Base-by-base conservation (phyloP, 495 filamentous ascomycete genomes). In the Hypoxylon trugodes region DNA sequence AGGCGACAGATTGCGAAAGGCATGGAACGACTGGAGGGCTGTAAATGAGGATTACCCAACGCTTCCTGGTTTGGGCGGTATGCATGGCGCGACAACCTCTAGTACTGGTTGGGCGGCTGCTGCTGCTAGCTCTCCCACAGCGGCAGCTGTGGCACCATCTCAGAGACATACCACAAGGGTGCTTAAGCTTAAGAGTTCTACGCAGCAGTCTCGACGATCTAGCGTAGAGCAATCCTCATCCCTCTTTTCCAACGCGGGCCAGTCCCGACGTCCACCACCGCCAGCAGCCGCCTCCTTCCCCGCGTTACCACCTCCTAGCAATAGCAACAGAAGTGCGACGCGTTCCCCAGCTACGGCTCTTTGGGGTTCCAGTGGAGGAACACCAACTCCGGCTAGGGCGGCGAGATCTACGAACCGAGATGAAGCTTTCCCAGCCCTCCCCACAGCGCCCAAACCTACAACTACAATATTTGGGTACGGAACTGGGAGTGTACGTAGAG, bases 41-140 rank as follows among this genome's bases (percentile, higher is more conserved):
- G 91, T 94, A 68, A 94, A 96, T 65, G 95, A 97, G 75, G 94
- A 98, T 75, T 98, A 97, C 69, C 95, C 95, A 0, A 90, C 91
- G 0, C 83, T 98, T 0, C 93, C 93, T 2, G 86, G 87, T 0
- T 79, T 90, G 1, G 80, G 84, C 42, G 89, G 89, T 43, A 79
- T 86, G 75, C 79, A 72, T 30, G 77, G 79, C 8, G 76, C 73
- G 4, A 79, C 79, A 0, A 80, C 77, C 0, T 71, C 82, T 0
- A 76, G 69, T 16, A 77, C 73, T 24, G 81, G 81, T 8, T 86
- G 83, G 83, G 82, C 80, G 0, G 74, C 74, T 1, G 80, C 80
- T 0, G 81, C 84, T 0, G 75, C 78, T 3, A 69, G 77, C 40
- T 74, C 76, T 4, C 69, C 77, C 1, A 50, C 47, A 21, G 78